phyloP scores from a whole-genome alignment of 257 asterid species.

The Solanum neorickii region DNA sequence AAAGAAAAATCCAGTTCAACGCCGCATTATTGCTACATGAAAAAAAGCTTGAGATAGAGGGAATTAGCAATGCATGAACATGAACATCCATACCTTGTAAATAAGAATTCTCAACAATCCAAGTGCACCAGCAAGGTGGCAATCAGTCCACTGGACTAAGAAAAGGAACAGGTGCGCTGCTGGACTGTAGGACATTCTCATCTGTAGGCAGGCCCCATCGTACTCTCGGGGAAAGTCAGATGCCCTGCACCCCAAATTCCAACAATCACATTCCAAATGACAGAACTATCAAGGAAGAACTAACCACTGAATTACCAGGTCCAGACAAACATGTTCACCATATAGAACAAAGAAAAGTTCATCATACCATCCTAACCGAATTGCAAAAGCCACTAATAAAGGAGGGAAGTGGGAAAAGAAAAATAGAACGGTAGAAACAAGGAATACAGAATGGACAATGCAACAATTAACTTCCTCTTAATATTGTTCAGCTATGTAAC shows the following conservation, averaged over 20 bases:
- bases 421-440: background rate
- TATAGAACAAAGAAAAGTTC: background rate
- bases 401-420: background rate
- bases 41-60: background rate
- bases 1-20: background rate
- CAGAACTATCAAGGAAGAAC: background rate
- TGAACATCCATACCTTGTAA: conserved; percentile 48
- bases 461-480: background rate
- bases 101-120: conserved; percentile 81
- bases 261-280: background rate
- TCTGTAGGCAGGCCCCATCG: conserved; percentile 91
- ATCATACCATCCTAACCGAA: background rate
- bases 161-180: conserved; percentile 87
- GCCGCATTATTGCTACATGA: background rate
- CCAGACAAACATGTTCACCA: background rate
- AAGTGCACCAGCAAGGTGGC: conserved; percentile 92
- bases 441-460: background rate
- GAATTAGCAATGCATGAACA: background rate
- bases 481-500: background rate
- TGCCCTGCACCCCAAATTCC: conserved; percentile 41
- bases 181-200: conserved; percentile 94
- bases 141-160: conserved; percentile 92
- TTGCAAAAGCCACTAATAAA: background rate
- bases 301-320: background rate
- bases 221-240: conserved; percentile 76